Percentiles rank a stretch among this genome's conserved stretches.
These are phyloP conservation scores for Cytospora piceae DNA, from an alignment of 2,329 filamentous ascomycete species.

Conservation along the genomic window DNA sequence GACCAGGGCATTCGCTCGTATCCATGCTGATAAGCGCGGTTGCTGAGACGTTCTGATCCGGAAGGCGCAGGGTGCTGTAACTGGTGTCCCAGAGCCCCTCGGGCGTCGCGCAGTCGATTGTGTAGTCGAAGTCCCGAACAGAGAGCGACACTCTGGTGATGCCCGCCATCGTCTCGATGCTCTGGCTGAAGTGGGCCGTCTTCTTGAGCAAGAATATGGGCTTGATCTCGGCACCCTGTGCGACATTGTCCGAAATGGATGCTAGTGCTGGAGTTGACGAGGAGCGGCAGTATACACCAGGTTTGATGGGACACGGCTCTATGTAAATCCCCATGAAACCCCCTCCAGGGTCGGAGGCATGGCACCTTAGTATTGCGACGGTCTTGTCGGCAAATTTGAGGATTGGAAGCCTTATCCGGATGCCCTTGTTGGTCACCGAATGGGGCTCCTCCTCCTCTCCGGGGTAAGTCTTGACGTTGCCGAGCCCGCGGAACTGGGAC, in stretches of 20 bases:
- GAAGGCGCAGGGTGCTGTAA: constrained; percentile 4
- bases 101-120: constrained; percentile 8
- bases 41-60: constrained; percentile 1
- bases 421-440: constrained; percentile 15
- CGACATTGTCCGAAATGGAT: constrained; percentile 13
- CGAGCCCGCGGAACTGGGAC: constrained; percentile 17
- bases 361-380: constrained; percentile 12
- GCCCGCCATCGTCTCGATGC: constrained; percentile 16
- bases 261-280: constrained; percentile 9
- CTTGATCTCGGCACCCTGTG: constrained; percentile 14
- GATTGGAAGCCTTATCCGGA: constrained; percentile 11
- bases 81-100: constrained; percentile 16
- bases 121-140: not conserved
- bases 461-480: constrained; percentile 8
- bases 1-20: not conserved
- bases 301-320: constrained; percentile 5
- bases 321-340: constrained; percentile 22
- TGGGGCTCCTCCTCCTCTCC: constrained; percentile 18
- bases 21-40: constrained; percentile 18
- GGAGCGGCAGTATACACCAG: constrained; percentile 9
- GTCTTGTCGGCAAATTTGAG: constrained; percentile 4
- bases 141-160: constrained; percentile 7
- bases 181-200: constrained; percentile 4
- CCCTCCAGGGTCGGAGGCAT: not conserved
- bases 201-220: constrained; percentile 19